phyloP scores from a whole-genome alignment of 1,284 basidiomycete species.

The Trichosporon ovoides region DNA sequence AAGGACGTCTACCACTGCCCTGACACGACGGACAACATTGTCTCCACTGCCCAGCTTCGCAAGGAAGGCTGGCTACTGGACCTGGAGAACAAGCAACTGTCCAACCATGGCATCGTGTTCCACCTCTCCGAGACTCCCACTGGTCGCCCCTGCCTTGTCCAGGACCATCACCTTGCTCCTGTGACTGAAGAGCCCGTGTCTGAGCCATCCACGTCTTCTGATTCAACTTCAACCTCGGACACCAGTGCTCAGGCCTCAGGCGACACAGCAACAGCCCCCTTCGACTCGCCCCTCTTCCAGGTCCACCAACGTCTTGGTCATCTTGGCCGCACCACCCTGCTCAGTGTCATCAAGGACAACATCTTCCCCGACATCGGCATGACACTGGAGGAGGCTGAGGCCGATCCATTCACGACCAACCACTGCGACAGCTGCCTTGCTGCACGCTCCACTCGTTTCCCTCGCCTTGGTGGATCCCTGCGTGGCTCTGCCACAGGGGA shows the following conservation, averaged over 20 bases:
- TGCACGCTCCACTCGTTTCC: neutral
- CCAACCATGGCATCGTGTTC: neutral
- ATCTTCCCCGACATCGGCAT: neutral
- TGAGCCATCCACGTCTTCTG: no score
- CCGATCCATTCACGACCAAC: neutral
- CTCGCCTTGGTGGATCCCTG: neutral
- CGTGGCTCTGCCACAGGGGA: conserved; percentile 4
- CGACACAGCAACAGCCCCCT: no score
- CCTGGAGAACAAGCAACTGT: neutral
- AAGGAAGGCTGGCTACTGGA: neutral
- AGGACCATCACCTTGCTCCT: no score
- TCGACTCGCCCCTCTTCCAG: no score
- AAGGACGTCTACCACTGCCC: neutral
- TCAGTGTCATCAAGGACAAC: neutral
- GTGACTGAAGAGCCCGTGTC: no score
- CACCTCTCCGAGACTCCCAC: neutral
- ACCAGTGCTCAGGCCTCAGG: no score
- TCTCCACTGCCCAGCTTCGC: neutral
- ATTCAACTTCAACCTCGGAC: no score
- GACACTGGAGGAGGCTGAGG: neutral
- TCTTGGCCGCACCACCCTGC: no score
- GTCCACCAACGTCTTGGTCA: no score
- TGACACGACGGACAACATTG: conserved; percentile 4
- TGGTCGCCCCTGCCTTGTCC: conserved; percentile 3
- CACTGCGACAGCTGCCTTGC: neutral